Conservation (phyloP, 139 green algal species). For the Tetradesmus lagerheimii region DNA sequence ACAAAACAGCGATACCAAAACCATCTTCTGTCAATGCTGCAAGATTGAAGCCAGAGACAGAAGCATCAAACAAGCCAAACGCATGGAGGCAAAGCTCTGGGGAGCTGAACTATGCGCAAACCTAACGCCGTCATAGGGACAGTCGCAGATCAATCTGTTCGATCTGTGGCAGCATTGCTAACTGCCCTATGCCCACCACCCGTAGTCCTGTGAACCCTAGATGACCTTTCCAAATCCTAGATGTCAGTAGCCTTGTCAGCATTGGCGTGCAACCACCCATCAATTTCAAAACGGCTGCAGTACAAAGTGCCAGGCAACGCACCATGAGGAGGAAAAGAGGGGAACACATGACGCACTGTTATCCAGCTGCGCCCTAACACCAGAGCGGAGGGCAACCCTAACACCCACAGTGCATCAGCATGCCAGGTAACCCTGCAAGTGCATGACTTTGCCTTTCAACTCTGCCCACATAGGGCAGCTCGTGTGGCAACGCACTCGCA, state of each 20-base stretch:
- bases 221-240: no score
- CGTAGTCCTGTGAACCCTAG: not conserved
- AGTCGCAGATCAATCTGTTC: not conserved
- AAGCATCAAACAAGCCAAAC: not conserved
- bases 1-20: no score
- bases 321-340: no score
- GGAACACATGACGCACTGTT: no score
- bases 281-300: no score
- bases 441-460: not conserved
- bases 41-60: not conserved
- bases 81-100: no score
- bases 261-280: no score
- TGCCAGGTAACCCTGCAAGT: not conserved
- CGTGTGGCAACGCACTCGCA: not conserved
- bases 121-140: not conserved
- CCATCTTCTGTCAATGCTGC: not conserved
- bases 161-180: not conserved
- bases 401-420: no score
- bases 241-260: not conserved
- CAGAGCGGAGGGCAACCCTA: no score
- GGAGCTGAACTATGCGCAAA: not conserved
- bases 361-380: no score
- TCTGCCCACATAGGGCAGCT: not conserved
- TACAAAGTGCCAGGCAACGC: no score
- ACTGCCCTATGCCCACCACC: not conserved